Conservation (phyloP, 805 yeast species). For the Candida ulmi region DNA sequence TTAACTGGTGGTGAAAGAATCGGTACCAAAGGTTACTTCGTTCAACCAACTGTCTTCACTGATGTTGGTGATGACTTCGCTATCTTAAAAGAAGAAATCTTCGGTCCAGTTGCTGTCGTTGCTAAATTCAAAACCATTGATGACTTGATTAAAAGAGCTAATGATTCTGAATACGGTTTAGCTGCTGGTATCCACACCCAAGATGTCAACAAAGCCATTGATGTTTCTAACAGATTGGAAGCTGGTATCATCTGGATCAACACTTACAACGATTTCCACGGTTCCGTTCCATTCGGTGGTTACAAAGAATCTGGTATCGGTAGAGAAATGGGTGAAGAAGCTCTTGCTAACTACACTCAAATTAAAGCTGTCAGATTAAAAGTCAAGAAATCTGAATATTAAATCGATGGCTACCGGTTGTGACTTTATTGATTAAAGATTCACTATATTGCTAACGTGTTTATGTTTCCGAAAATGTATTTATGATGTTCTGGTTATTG, state of each 20-base stretch:
- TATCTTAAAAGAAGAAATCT: slow-evolving; percentile 58
- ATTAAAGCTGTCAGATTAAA: slow-evolving; percentile 59
- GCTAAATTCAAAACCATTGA: slow-evolving; percentile 53
- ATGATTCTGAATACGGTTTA: slow-evolving; percentile 56
- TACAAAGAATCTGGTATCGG: slow-evolving; percentile 65
- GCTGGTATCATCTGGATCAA: slow-evolving; percentile 65
- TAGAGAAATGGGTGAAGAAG: slow-evolving; percentile 68
- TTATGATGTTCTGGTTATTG: no score
- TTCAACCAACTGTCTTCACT: slow-evolving; percentile 57
- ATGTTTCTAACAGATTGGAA: slow-evolving; percentile 48
- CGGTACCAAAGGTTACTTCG: slow-evolving; percentile 53
- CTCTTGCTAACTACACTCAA: slow-evolving; percentile 61
- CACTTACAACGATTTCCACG: slow-evolving; percentile 65
- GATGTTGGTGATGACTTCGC: slow-evolving; percentile 46
- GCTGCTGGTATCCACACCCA: slow-evolving; percentile 64
- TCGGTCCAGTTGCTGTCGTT: slow-evolving; percentile 62
- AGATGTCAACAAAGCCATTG: slow-evolving; percentile 46
- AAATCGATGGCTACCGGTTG: neutral
- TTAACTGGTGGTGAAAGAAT: slow-evolving; percentile 56
- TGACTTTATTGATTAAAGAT: neutral
- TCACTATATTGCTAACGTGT: no score
- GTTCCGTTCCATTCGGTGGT: slow-evolving; percentile 67
- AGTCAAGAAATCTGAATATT: slow-evolving; percentile 18
- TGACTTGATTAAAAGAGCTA: slow-evolving; percentile 49
- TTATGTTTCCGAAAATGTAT: no score